Evolutionary conservation across 75 land plant genomes (phyloP).

Genomic region (Chamaecyparis obtusa): DNA sequence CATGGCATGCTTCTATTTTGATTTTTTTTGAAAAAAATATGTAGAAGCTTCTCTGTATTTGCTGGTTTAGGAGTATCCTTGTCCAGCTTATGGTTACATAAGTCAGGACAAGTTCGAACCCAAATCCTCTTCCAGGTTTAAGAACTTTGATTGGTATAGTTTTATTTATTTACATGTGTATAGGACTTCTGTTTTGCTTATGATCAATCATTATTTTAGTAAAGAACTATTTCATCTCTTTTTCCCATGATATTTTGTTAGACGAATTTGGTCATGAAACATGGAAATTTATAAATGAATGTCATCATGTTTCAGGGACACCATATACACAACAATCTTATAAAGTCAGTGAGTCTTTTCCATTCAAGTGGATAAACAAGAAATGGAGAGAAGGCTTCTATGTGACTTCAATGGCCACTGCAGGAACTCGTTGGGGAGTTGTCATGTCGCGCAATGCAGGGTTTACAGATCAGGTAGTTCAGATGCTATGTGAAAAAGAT

Average conservation of each 20-base stretch:
- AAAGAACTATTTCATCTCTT: not conserved
- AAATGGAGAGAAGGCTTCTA: slow-evolving; percentile 92
- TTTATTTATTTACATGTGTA: not conserved
- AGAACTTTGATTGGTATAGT: not conserved
- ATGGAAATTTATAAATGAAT: not conserved
- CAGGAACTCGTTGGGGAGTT: slow-evolving; percentile 90
- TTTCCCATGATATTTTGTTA: not conserved
- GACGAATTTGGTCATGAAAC: not conserved
- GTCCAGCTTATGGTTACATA: not conserved
- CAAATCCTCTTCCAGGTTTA: not conserved
- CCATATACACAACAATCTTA: slow-evolving; percentile 87
- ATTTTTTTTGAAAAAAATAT: no score
- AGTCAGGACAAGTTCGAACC: not conserved
- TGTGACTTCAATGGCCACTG: slow-evolving; percentile 96
- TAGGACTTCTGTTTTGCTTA: not conserved
- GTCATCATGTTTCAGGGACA: slow-evolving; percentile 48
- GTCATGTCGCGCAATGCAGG: slow-evolving; percentile 98
- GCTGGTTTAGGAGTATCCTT: not conserved
- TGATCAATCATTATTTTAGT: not conserved
- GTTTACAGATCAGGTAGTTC: slow-evolving; percentile 76
- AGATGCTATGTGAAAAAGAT: not conserved
- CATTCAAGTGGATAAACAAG: slow-evolving; percentile 90
- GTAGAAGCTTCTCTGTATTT: no score
- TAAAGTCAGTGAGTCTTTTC: slow-evolving; percentile 91
- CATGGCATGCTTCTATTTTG: no score